Evolutionary conservation across 495 filamentous ascomycete genomes (phyloP), one percentile per base, ranked within the genome.

Genomic region (Daldinia bambusicola): DNA sequence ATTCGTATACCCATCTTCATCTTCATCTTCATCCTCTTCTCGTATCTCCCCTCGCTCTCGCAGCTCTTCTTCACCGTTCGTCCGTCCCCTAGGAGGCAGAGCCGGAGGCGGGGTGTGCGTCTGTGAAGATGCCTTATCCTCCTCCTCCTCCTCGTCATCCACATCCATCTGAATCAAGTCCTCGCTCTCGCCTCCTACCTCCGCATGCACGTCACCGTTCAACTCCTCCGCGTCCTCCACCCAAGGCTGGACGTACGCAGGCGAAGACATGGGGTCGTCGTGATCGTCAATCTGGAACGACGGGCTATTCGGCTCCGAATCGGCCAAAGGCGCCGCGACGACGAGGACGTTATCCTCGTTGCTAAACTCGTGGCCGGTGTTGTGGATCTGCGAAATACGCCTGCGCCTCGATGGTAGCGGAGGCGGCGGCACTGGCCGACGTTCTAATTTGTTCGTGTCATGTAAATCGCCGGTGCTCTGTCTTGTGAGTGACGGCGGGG

Each of bases 281-380:
- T 58, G 14, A 30, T 67, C 55, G 18, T 13, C 32, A 55, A 71
- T 59, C 45, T 65, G 45, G 34, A 70, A 53, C 0, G 59, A 55
- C 0, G 88, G 88, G 7, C 86, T 87, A 16, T 84, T 84, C 6
- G 87, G 88, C 74, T 89, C 85, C 6, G 86, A 89, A 26, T 82
- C 81, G 4, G 76, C 77, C 6, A n/a, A n/a, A n/a, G 88, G 88
- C 3, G 88, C 88, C 38, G 83, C 85, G 7, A 90, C 88, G 26
- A 90, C 85, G 3, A 90, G 71, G 48, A 90, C 71, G 26, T 82
- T 83, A 50, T 88, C 84, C 31, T 80, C 79, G 13, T 71, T 79
- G n/a, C 32, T 71, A 12, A 66, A 58, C 13, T 80, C 58, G 14
- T 72, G 63, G 45, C 72, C 67, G 7, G 69, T 52, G 12, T 48